Conservation (phyloP, 495 filamentous ascomycete species). For the Aspergillus mulundensis region DNA sequence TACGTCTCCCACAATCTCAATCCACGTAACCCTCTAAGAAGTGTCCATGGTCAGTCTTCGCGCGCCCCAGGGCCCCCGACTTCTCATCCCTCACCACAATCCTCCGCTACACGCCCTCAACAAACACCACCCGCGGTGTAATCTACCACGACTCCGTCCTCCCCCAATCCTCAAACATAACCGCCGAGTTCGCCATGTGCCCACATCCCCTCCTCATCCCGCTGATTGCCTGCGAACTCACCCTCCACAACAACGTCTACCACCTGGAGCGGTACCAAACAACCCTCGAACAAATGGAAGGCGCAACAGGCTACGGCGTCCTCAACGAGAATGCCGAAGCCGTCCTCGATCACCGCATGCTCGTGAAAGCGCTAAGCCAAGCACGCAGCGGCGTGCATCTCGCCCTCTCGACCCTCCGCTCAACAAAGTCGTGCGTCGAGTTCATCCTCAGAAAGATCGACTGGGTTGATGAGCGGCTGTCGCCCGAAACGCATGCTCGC, state of each 20-base stretch:
- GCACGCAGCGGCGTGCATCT: not conserved
- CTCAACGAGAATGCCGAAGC: not conserved
- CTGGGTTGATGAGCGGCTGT: not conserved
- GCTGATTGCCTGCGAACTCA: not conserved
- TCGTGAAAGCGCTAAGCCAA: not conserved
- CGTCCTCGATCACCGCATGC: not conserved
- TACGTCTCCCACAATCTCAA: too few relatives aligned
- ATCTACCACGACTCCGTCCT: not conserved
- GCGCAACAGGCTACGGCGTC: not conserved
- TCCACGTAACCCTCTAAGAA: too few relatives aligned
- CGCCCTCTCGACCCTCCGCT: not conserved
- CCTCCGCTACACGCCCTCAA: not conserved
- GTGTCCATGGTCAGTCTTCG: not conserved
- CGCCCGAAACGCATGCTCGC: not conserved
- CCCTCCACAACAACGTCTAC: not conserved
- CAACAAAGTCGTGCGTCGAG: not conserved
- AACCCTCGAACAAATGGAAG: not conserved
- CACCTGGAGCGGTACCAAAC: not conserved
- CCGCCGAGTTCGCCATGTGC: not conserved
- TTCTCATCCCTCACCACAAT: not conserved
- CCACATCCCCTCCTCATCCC: not conserved
- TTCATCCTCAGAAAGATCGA: not conserved
- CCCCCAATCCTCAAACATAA: not conserved
- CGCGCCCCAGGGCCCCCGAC: not conserved
- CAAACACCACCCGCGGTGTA: not conserved